Percentiles rank a stretch among this genome's conserved stretches.
Conservation (phyloP, 2,329 filamentous ascomycete species). For the Aureobasidium zeae region DNA sequence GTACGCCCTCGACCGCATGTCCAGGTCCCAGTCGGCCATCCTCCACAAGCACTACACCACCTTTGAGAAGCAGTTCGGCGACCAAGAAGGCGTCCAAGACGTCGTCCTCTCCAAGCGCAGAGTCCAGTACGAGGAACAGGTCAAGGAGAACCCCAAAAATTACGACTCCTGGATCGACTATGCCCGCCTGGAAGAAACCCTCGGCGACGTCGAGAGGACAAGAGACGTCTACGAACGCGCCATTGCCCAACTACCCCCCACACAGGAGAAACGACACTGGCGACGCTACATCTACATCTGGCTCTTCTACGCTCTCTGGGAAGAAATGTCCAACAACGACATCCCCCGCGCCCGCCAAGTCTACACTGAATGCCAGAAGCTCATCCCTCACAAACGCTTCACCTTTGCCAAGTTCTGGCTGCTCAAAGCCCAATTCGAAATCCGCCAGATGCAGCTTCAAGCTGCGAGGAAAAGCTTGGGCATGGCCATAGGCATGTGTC, state of each 20-base stretch:
- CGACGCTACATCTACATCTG: constrained; percentile 94
- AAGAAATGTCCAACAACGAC: constrained; percentile 79
- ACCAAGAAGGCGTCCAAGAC: constrained; percentile 86
- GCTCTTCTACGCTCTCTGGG: constrained; percentile 95
- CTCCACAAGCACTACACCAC: constrained; percentile 93
- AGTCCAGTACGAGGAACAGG: constrained; percentile 86
- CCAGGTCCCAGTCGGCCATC: constrained; percentile 71
- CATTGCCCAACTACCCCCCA: constrained; percentile 89
- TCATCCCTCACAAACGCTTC: constrained; percentile 93
- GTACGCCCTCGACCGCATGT: constrained; percentile 84
- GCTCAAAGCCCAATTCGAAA: constrained; percentile 84
- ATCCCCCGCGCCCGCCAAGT: constrained; percentile 73
- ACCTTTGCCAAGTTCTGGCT: constrained; percentile 97
- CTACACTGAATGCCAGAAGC: constrained; percentile 75
- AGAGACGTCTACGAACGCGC: constrained; percentile 92
- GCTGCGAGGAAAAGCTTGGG: constrained; percentile 82
- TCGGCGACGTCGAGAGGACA: constrained; percentile 71
- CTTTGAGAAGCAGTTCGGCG: constrained; percentile 97
- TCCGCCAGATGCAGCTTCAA: constrained; percentile 73
- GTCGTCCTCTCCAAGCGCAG: constrained; percentile 90
- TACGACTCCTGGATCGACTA: constrained; percentile 98
- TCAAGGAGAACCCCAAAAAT: constrained; percentile 90
- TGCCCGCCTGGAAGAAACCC: constrained; percentile 77
- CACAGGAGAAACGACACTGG: constrained; percentile 96
- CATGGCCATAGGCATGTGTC: constrained; percentile 83